Percentiles rank a stretch among this genome's conserved stretches.
These are phyloP conservation scores for Monosporozyma solicola DNA, from an alignment of 805 yeast species.

Conservation along the genomic window DNA sequence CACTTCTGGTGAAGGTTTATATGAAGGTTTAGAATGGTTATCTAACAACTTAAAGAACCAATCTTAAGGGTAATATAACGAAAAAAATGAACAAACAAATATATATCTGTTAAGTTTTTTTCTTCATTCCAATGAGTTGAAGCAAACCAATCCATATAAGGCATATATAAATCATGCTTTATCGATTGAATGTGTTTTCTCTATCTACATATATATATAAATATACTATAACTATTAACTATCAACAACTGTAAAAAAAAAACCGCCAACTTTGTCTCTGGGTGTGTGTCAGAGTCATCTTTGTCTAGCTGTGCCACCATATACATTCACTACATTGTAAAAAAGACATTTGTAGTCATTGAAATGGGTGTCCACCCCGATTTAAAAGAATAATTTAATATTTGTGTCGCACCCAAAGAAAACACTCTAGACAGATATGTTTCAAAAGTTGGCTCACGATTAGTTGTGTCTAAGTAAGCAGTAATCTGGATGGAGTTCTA, in stretches of 20 bases:
- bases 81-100: background rate
- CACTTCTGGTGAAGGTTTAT: constrained; percentile 96
- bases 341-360: background rate
- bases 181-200: background rate
- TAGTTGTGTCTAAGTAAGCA: too few species aligned
- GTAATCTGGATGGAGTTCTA: too few species aligned
- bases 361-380: background rate
- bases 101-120: too few species aligned
- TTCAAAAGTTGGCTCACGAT: too few species aligned
- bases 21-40: constrained; percentile 97
- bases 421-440: background rate
- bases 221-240: background rate
- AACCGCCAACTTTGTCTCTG: background rate
- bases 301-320: too few species aligned
- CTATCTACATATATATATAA: background rate
- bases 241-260: background rate
- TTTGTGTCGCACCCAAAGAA: background rate
- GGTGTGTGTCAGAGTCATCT: background rate
- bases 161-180: background rate
- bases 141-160: background rate
- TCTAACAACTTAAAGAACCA: constrained; percentile 79
- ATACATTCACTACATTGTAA: background rate
- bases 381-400: background rate
- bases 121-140: background rate
- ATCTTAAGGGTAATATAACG: constrained; percentile 23